Evolutionary conservation across 2,329 filamentous ascomycete species (phyloP), one percentile per base, ranked within the genome.

Genomic region (Beauveria caledonica): DNA sequence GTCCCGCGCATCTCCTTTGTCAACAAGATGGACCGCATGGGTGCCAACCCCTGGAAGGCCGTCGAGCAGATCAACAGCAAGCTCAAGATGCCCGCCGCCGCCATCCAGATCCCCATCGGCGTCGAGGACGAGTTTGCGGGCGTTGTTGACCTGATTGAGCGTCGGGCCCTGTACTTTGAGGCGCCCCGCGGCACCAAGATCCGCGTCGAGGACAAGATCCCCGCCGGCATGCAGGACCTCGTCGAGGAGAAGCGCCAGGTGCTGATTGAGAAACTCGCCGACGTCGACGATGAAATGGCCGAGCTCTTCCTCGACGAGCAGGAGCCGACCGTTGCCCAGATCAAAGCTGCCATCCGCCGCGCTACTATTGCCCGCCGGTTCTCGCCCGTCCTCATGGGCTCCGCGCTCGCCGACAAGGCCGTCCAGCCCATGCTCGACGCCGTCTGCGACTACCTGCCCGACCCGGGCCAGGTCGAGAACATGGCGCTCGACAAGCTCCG

Each of bases 1-100:
- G 87, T 99, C 64, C 94, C 94, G 63, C 85, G 94, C 68, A 87
- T 99, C 73, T 96, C 90, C 59, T 99, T 99, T 71, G 86, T 99
- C 73, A 99, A 99, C 80, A 99, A 99, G 82, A 97, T 99, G 93
- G 94, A 99, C 72, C 88, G 94, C 66, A 97, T 97, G 89, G 94
- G 94, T 62, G 90, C 94, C 65, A 97, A 99, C 72, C 94, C 94
- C 9, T 99, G 92, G 86, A 97, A 96, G 77, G 92, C 92, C 9
- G 86, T 99, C 61, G 93, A 99, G 45, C 92, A 97, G 77, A 97
- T 99, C 80, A 97, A 96, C 78, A 84, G 87, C 69, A 99, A 99
- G 78, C 84, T 99, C 64, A 92, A 92, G 77, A 88, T 97, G 58
- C 87, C 90, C 36, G 94, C 94, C 39, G 94, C 94, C 13, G 94